Evolutionary conservation across 768 basidiomycete genomes (phyloP), one percentile per base, ranked within the genome.

Genomic region (Chalciporus chontae): DNA sequence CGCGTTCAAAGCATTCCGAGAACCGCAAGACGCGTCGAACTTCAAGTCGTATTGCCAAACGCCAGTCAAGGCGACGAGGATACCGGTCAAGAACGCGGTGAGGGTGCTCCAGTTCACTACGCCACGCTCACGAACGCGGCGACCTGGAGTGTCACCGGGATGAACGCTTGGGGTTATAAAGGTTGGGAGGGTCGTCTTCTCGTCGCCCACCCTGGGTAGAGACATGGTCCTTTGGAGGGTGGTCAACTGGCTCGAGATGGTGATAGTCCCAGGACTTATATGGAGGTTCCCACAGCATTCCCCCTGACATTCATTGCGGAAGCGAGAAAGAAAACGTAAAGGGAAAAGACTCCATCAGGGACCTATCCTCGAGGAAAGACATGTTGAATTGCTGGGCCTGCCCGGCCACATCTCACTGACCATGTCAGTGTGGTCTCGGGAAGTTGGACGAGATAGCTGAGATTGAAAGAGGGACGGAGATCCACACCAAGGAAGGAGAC

Each of bases 71-170:
- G 52, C 48, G 41, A 56, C 40, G 13, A 53, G 26, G 13, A 56
- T 27, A 27, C 55, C 55, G 14, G 55, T 48, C 24, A 56, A 27
- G 26, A 56, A 56, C 15, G 52, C 39, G 3, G 39, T 23, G 17
- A 23, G 52, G 14, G 52, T 39, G 17, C 29, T 34, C 34, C 34
- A 5, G 47, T 46, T 15, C 52, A 48, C 38, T 43, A 37, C 32
- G 21, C 29, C 27, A 31, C 38, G 27, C 32, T 24, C 9, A 24
- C 26, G 19, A 18, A 18, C 42, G 17, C 40, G 37, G 19, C 10
- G 42, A 21, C 24, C 32, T 21, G 31, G 32, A 19, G 43, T 18
- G 21, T 45, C 43, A 17, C 17, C 15, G 31, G 19, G 4, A 19
- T 37, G 45, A 38, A 18, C 23, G 17, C 31, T 9, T 31, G 31